Base-by-base conservation (phyloP, 164 flowering plant genomes). In the Vitis rupestris region DNA sequence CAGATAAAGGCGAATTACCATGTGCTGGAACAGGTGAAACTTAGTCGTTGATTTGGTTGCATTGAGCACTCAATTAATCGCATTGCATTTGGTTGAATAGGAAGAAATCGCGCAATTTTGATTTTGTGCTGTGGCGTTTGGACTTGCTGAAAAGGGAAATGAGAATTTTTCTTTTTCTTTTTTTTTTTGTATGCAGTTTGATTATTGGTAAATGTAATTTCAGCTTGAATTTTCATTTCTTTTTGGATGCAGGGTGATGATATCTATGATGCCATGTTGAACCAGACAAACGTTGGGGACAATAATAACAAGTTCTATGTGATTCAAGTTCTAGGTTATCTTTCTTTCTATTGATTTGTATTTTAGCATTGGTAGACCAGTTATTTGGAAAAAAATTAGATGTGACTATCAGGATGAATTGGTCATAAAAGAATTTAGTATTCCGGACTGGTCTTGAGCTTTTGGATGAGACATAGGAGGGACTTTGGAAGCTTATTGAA, bases 1-100 rank as follows among this genome's bases (percentile, higher is more conserved):
- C 70, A 88, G 12, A 82, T 92, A 37, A 94, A 92, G 82, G 64
- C 82, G 37, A 74, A 78, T 0, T 90, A 88, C 79, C 97, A 92
- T 82, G 94, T 94, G 47, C 66, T 94, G 61, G 84, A 88, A 63
- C 74, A 64, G 72, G 99, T 82, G 79, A 72, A 67, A 63, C 10
- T 61, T 37, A 12, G 11, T 65, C 49, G 15, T 31, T 27, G n/a
- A 59, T 8, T 23, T 16, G 19, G 9, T 49, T 29, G 30, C 10
- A 12, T 49, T 37, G 44, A 3, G 30, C 6, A 16, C 2, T n/a
- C 50, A 13, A 63, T 63, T 15, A 60, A 48, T 60, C 29, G 53
- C 31, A 9, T 47, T 53, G 44, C 7, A 37, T 37, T 53, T 14
- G 14, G 56, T 10, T 53, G 7, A 53, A 13, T n/a, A 53, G 15